Conservation (phyloP, 176 grass and related monocot genomes). For the Zea luxurians region DNA sequence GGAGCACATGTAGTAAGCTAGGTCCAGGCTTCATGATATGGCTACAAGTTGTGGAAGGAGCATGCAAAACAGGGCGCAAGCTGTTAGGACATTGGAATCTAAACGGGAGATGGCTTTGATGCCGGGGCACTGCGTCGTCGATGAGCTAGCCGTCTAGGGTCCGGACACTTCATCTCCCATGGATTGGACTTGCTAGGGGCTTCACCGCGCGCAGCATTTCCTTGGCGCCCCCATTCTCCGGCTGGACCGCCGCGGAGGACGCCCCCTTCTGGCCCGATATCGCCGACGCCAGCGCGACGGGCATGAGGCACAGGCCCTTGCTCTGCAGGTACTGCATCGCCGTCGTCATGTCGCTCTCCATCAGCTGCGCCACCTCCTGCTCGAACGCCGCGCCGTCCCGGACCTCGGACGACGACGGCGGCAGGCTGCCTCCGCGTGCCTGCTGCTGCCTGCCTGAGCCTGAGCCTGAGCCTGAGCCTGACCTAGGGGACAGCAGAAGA, state of each 20-base stretch:
- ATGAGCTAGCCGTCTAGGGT: background rate
- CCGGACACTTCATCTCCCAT: constrained; percentile 26
- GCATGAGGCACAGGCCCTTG: constrained; percentile 80
- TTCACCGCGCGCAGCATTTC: background rate
- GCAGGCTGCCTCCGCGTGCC: background rate
- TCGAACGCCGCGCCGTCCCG: constrained; percentile 47
- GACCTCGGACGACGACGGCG: background rate
- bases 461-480: constrained; percentile 16
- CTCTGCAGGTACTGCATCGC: constrained; percentile 81
- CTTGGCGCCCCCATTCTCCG: background rate
- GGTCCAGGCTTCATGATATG: background rate
- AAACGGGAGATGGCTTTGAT: background rate
- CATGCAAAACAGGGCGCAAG: background rate
- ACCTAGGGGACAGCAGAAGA: constrained; percentile 24
- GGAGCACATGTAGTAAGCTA: constrained; percentile 1
- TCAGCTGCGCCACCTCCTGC: constrained; percentile 57
- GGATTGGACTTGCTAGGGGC: background rate
- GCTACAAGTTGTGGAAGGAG: background rate
- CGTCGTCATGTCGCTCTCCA: constrained; percentile 66
- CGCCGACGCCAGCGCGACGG: constrained; percentile 57
- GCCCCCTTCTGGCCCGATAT: constrained; percentile 56
- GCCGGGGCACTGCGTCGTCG: background rate
- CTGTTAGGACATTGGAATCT: constrained; percentile 14
- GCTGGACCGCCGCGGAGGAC: constrained; percentile 11
- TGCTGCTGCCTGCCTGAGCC: background rate